A percentile compares a stretch with the other conserved stretches of the same genome.
Evolutionary conservation across 306 rosid species (phyloP).

Genomic region (Lotus japonicus): DNA sequence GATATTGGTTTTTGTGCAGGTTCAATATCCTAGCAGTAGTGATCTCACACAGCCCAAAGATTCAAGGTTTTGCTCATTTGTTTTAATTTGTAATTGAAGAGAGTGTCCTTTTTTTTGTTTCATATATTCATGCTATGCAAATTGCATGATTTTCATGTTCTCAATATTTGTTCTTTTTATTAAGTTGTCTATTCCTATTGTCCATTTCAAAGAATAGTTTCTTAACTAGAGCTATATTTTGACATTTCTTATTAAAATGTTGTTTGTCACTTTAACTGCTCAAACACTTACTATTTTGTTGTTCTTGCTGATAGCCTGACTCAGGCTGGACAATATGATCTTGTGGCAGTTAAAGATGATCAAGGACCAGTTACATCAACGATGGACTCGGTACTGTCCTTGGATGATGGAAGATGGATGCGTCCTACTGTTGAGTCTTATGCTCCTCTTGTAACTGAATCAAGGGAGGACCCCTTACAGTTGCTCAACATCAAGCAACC

Average conservation of each 20-base stretch:
- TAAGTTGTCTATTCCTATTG: not conserved
- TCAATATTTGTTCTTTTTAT: not conserved
- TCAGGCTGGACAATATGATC: slow-evolving; percentile 61
- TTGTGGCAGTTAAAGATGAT: slow-evolving; percentile 61
- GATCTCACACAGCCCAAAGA: slow-evolving; percentile 43
- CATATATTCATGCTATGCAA: slow-evolving; percentile 8
- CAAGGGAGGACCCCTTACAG: slow-evolving; percentile 57
- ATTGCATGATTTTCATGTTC: slow-evolving; percentile 6
- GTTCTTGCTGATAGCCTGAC: slow-evolving; percentile 46
- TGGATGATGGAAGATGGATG: slow-evolving; percentile 81
- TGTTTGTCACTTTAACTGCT: slow-evolving; percentile 11
- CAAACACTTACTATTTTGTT: slow-evolving; percentile 26
- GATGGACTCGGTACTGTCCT: slow-evolving; percentile 82
- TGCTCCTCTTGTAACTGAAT: slow-evolving; percentile 42
- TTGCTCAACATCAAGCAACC: slow-evolving; percentile 71
- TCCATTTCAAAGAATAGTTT: not conserved
- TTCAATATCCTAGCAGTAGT: slow-evolving; percentile 80
- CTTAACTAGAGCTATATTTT: not conserved
- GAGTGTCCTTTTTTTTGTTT: not conserved
- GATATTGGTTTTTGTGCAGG: slow-evolving; percentile 39
- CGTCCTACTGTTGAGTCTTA: slow-evolving; percentile 44
- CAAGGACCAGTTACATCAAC: slow-evolving; percentile 46
- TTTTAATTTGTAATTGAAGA: slow-evolving; percentile 9
- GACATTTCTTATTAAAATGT: not conserved
- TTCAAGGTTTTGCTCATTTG: slow-evolving; percentile 42